Base-by-base conservation (phyloP, 257 asterid genomes). In the Solanum bukasovii region DNA sequence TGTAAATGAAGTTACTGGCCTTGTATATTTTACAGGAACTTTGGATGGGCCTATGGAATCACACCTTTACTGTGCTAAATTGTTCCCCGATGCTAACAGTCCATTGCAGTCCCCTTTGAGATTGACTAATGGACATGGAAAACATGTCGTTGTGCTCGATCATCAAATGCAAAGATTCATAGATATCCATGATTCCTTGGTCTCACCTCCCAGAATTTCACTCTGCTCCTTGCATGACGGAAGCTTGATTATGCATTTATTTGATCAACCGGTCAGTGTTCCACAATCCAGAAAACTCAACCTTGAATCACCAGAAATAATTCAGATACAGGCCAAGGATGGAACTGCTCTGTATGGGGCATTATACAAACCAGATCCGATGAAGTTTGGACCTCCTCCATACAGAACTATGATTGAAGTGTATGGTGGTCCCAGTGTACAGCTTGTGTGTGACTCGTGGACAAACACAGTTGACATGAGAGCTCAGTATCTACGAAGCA, bases 391-490 rank as follows among this genome's bases (percentile, higher is more conserved):
- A 85, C 97, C 96, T 40, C 99, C 99, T 9, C 99, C 99, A 7
- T 96, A 96, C 87, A 94, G 94, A 90, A 92, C 99, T 14, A 96
- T 96, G 98, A 88, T 96, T 87, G 98, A 95, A 81, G 99, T 96
- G 75, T 95, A 96, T 84, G 98, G 99, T 91, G 99, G 99, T 86
- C 99, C 99, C 68, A 70, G 98, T 67, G 91, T 96, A 67, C 99
- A 96, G 87, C 95, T 94, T 31, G 95, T 96, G 83, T 89, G 91
- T 61, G 93, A 96, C 94, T 96, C 98, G 84, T 96, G 98, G 98
- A 88, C 91, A 27, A 94, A 95, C 92, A 92, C 98, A 13, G 99
- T 95, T 23, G 98, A 96, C 87, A 95, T 96, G 99, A 93, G 99
- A 91, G 94, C 99, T 86, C 99, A 96, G 81, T 96, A 92, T 90